Evolutionary conservation across 1,139 yeast genomes (phyloP).

Genomic region (Saccharomycopsis hybrid): DNA sequence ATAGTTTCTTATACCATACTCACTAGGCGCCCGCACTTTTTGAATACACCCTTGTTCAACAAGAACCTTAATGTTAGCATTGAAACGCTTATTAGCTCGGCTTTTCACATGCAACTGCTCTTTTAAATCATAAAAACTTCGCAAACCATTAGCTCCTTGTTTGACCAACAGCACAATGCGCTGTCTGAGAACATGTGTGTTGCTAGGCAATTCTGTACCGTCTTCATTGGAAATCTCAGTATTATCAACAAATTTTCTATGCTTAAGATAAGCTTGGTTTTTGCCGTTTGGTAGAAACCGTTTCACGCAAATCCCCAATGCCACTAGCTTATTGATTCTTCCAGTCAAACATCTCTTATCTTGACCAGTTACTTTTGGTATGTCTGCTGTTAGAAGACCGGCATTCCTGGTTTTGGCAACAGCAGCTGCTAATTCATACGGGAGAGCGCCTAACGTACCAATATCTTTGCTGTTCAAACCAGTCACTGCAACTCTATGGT

Average conservation of each 20-base stretch:
- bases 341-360: conserved; percentile 9
- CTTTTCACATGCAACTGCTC: neutral
- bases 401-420: conserved; percentile 2
- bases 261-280: neutral
- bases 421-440: conserved; percentile 1
- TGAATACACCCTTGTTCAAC: neutral
- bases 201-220: neutral
- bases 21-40: conserved; percentile 4
- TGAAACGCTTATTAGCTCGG: neutral
- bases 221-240: neutral
- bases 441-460: neutral
- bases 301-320: conserved; percentile 1
- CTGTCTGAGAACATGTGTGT: neutral
- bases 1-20: neutral
- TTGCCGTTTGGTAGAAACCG: neutral
- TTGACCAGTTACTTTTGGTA: conserved; percentile 4
- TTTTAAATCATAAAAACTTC: conserved; percentile 5
- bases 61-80: neutral
- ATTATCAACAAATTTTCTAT: neutral
- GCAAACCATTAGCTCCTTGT: neutral
- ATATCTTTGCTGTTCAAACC: conserved; percentile 4
- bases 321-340: conserved; percentile 8
- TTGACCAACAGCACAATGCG: conserved; percentile 6
- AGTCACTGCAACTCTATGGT: neutral
- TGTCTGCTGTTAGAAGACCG: conserved; percentile 2